Base-by-base conservation (phyloP, 257 asterid genomes). In the Ophiorrhiza pumila region DNA sequence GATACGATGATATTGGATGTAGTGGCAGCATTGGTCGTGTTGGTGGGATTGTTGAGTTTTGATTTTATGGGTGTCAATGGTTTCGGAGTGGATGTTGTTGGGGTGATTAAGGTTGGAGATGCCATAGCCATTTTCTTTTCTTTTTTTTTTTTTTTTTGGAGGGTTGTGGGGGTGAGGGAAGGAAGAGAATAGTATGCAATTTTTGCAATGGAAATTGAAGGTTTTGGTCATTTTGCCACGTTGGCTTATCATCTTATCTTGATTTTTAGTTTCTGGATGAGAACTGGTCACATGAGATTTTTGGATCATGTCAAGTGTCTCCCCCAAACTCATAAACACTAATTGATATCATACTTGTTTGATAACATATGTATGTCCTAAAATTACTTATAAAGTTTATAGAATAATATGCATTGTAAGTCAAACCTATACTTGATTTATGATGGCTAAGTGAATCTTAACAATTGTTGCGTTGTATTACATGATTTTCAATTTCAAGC, bases 191-290 rank as follows among this genome's bases (percentile, higher is more conserved):
- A 27, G 63, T 9, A 4, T 32, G 47, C 7, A 62, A 11, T 58
- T 62, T 72, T 63, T 74, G 31, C 43, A 66, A 68, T 35, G 68
- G 74, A 69, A 76, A 77, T 70, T 57, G 77, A 79, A 80, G 52
- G 57, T 76, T 46, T 31, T 74, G 63, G 72, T 39, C 14, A 20
- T 41, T n/a, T 77, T 61, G 93, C 82, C 91, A 89, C 87, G 93
- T 86, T 6, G 89, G 80, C 92, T 86, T 86, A 90, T 92, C 98
- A 73, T 74, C 95, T 92, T 88, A 92, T 90, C 98, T 78, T 41
- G 17, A 72, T 43, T 2, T 59, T 71, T 34, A 31, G 79, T 82
- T 84, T 77, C 72, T 82, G 96, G 91, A 78, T 81, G 91, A 78
- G 87, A 75, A 52, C 60, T 43, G 46, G 52, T 68, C 23, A 8